Conservation (phyloP, 768 basidiomycete species). For the Exidia glandulosa region DNA sequence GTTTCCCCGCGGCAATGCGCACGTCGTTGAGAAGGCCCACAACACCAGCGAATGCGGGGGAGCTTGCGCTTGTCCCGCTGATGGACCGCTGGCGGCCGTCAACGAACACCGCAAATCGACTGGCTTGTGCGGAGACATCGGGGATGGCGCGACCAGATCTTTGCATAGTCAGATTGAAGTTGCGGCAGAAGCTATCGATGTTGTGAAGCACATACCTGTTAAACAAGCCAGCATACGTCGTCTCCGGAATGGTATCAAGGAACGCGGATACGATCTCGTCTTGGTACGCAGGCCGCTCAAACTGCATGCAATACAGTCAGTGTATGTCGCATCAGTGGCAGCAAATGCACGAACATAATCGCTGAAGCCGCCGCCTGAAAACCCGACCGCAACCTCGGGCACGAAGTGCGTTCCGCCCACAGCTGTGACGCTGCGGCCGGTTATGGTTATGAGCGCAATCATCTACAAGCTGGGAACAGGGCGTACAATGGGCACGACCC, state of each 20-base stretch:
- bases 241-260: constrained; percentile 33
- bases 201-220: constrained; percentile 34
- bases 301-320: constrained; percentile 23
- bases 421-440: constrained; percentile 43
- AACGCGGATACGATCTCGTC: constrained; percentile 31
- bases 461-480: not conserved
- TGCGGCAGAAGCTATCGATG: not conserved
- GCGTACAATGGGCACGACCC: constrained; percentile 36
- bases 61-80: constrained; percentile 54
- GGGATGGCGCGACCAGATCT: constrained; percentile 22
- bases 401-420: constrained; percentile 54
- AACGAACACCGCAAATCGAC: constrained; percentile 37
- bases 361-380: constrained; percentile 71
- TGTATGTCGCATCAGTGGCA: not conserved
- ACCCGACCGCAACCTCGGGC: constrained; percentile 47
- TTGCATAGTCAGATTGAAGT: not conserved
- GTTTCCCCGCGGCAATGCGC: constrained; percentile 30
- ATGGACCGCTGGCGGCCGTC: constrained; percentile 27
- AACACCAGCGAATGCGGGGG: constrained; percentile 55
- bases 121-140: constrained; percentile 54
- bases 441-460: not conserved
- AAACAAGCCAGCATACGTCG: constrained; percentile 46
- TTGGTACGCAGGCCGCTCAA: constrained; percentile 45
- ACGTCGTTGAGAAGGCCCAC: constrained; percentile 38
- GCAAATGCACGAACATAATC: constrained; percentile 35